phyloP scores from a whole-genome alignment of 306 rosid species.

The Trifolium pratense region DNA sequence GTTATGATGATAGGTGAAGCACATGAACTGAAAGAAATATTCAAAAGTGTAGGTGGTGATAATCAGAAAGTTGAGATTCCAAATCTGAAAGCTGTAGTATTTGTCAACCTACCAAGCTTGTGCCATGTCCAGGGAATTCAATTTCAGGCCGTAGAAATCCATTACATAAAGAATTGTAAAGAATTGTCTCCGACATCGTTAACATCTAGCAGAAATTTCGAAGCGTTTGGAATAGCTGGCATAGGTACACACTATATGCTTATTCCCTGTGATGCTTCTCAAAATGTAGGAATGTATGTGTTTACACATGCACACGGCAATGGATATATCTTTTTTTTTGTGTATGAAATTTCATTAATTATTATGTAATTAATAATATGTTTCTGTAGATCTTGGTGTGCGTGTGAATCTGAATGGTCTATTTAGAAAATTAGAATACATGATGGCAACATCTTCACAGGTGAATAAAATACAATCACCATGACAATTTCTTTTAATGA shows the following conservation, averaged over 20 bases:
- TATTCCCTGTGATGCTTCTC: no score
- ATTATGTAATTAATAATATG: background rate
- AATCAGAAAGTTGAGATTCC: constrained; percentile 4
- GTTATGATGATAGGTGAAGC: background rate
- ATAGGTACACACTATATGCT: no score
- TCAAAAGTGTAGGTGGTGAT: background rate
- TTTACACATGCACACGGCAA: no score
- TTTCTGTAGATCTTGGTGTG: background rate
- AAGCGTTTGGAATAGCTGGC: no score
- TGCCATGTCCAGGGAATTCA: background rate
- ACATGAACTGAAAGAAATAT: constrained; percentile 11
- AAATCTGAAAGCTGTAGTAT: background rate
- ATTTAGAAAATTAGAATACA: background rate
- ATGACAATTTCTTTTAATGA: background rate
- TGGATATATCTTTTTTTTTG: no score
- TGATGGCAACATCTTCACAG: background rate
- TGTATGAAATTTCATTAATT: no score
- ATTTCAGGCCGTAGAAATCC: background rate
- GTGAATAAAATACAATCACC: background rate
- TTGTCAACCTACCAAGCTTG: constrained; percentile 4
- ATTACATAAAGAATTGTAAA: background rate
- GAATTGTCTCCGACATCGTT: background rate
- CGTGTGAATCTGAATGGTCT: fast-evolving
- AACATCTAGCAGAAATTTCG: no score
- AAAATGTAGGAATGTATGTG: no score